phyloP scores from a whole-genome alignment of 2,329 filamentous ascomycete species.

The Sporothrix schenckii region DNA sequence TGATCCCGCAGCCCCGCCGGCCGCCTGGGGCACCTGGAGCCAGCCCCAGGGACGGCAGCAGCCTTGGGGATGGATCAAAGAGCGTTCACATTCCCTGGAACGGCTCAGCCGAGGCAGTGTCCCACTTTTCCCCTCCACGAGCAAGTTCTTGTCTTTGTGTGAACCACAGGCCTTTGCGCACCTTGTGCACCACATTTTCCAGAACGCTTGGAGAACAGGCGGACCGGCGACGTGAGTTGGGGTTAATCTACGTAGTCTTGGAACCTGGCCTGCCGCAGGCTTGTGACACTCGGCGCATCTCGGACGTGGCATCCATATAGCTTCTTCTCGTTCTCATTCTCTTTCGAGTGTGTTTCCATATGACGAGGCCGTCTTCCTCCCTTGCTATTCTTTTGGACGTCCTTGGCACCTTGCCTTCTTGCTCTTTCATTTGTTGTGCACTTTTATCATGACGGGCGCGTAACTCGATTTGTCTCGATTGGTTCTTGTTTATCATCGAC shows the following conservation, averaged over 20 bases:
- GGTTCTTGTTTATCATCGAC: neutral
- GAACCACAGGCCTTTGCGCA: neutral
- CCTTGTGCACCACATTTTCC: neutral
- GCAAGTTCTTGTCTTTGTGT: neutral
- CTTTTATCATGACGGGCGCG: too few relatives aligned
- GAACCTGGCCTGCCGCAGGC: neutral
- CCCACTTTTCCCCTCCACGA: neutral
- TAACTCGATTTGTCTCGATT: neutral
- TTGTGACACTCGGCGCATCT: constrained; percentile 20
- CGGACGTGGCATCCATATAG: too few relatives aligned
- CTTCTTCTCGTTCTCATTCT: neutral
- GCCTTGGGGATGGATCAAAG: too few relatives aligned
- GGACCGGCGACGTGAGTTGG: neutral
- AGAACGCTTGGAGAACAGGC: neutral
- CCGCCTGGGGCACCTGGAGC: too few relatives aligned
- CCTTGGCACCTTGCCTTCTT: neutral
- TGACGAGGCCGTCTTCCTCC: neutral
- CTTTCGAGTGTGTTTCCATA: neutral
- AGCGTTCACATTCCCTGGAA: neutral
- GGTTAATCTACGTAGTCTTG: neutral
- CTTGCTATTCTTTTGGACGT: neutral
- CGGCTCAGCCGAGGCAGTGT: constrained; percentile 16
- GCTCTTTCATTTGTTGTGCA: too few relatives aligned
- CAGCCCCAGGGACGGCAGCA: too few relatives aligned
- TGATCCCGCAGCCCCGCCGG: too few relatives aligned